Evolutionary conservation across 2,329 filamentous ascomycete species (phyloP).

Genomic region (Aspergillus japonicus): DNA sequence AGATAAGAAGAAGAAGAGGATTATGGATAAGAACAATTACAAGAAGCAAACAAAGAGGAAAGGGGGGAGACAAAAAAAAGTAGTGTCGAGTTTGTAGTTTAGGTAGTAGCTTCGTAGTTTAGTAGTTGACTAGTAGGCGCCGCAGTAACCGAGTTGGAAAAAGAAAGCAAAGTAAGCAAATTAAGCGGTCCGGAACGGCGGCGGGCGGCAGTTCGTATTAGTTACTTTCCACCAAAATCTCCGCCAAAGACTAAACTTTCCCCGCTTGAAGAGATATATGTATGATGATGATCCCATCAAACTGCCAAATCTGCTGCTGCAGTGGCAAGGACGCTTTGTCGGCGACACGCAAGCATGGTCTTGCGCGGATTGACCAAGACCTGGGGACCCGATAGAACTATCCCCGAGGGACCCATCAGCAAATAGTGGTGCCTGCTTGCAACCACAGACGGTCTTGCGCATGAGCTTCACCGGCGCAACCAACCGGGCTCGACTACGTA

Average conservation of each 20-base stretch:
- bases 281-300: background rate
- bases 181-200: slow-evolving; percentile 3
- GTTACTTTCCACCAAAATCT: background rate
- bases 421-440: slow-evolving; percentile 6
- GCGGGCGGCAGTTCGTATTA: background rate
- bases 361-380: background rate
- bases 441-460: background rate
- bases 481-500: slow-evolving; percentile 4
- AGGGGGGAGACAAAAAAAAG: slow-evolving; percentile 1
- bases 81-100: background rate
- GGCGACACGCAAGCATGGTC: slow-evolving; percentile 9
- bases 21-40: slow-evolving; percentile 8
- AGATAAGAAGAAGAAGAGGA: slow-evolving; percentile 2
- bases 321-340: slow-evolving; percentile 5
- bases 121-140: slow-evolving; percentile 6
- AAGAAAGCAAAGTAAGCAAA: background rate
- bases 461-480: background rate
- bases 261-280: background rate
- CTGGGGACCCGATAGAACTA: background rate
- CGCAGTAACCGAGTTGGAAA: slow-evolving; percentile 5
- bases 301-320: background rate
- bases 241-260: background rate
- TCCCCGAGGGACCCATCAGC: background rate
- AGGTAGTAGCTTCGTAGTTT: slow-evolving; percentile 2
- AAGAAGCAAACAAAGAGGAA: background rate